Evolutionary conservation across 192 early-diverging fungal genomes (phyloP).

Genomic region (Coemansia erecta): DNA sequence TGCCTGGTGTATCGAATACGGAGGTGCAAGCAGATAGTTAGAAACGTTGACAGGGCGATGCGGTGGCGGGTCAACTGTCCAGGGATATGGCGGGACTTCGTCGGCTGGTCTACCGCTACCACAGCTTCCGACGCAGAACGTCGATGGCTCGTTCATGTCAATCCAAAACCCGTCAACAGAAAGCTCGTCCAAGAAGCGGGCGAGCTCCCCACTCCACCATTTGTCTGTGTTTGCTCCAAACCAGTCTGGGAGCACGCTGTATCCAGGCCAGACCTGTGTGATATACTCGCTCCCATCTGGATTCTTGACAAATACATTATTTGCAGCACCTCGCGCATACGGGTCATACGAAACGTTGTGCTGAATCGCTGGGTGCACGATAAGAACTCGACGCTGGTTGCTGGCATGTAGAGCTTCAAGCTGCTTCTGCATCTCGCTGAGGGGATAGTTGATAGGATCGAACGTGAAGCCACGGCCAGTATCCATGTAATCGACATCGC

Average conservation of each 20-base stretch:
- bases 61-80: constrained; percentile 9
- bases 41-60: constrained; percentile 35
- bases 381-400: constrained; percentile 61
- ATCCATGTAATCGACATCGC: constrained; percentile 76
- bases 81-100: constrained; percentile 16
- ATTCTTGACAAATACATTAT: constrained; percentile 61
- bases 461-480: constrained; percentile 60
- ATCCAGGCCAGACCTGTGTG: constrained; percentile 65
- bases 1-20: constrained; percentile 55
- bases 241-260: constrained; percentile 67
- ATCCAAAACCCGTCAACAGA: constrained; percentile 64
- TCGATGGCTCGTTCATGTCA: constrained; percentile 70
- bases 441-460: constrained; percentile 57
- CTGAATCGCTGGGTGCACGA: constrained; percentile 66
- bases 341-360: constrained; percentile 49
- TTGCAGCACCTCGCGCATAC: constrained; percentile 52
- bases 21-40: constrained; percentile 44
- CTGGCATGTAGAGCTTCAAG: constrained; percentile 46
- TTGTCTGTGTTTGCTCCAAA: constrained; percentile 53
- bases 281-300: constrained; percentile 53
- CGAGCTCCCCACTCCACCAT: constrained; percentile 55
- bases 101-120: constrained; percentile 27
- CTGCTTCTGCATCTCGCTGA: constrained; percentile 49
- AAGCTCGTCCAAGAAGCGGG: constrained; percentile 28
- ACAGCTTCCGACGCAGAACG: constrained; percentile 64